Evolutionary conservation across 2,329 filamentous ascomycete species (phyloP).

Genomic region (Aspergillus hiratsukae): DNA sequence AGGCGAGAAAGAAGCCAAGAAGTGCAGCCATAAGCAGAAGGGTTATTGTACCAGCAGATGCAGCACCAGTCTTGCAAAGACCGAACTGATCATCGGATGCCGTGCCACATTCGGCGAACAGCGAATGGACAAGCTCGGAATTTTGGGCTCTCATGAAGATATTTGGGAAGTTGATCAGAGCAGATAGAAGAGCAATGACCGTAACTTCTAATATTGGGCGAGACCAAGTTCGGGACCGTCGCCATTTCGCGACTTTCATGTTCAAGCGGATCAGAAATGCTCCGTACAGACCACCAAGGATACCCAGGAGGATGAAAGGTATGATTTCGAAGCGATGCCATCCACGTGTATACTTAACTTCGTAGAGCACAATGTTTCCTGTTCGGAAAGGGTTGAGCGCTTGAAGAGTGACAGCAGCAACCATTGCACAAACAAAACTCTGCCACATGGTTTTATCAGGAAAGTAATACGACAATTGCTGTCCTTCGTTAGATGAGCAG

Average conservation of each 20-base stretch:
- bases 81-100: conserved; percentile 81
- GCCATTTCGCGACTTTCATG: conserved; percentile 78
- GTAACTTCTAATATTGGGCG: conserved; percentile 76
- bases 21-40: conserved; percentile 76
- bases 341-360: conserved; percentile 84
- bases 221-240: conserved; percentile 65
- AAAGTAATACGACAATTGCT: conserved; percentile 95
- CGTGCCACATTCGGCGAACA: conserved; percentile 86
- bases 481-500: neutral
- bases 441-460: conserved; percentile 99
- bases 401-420: conserved; percentile 90
- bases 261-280: conserved; percentile 93
- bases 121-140: conserved; percentile 82
- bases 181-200: conserved; percentile 73
- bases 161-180: conserved; percentile 90
- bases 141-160: conserved; percentile 92
- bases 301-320: conserved; percentile 79
- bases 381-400: conserved; percentile 91
- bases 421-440: conserved; percentile 98
- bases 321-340: conserved; percentile 95
- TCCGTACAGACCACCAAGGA: conserved; percentile 89
- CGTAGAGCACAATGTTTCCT: conserved; percentile 91
- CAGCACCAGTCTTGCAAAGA: conserved; percentile 81
- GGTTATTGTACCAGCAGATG: conserved; percentile 75
- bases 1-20: conserved; percentile 78